Conservation (phyloP, 2,329 filamentous ascomycete genomes). For the Sporothrix inflata region DNA sequence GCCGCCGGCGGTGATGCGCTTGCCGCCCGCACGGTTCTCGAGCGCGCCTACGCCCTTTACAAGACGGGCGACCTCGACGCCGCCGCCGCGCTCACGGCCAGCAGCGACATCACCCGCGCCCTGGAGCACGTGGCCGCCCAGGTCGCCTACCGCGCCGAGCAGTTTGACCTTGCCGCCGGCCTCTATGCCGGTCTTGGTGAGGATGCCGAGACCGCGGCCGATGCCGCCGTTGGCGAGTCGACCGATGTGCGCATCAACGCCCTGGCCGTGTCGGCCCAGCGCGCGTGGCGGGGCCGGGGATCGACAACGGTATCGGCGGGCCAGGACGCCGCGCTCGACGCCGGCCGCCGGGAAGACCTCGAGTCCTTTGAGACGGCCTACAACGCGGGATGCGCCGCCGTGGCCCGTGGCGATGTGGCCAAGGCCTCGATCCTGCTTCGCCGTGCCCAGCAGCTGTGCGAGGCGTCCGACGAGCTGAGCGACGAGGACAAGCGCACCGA, state of each 20-base stretch:
- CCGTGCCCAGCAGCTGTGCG: conserved; percentile 71
- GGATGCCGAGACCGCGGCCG: conserved; percentile 44
- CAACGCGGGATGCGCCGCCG: conserved; percentile 74
- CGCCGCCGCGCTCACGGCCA: conserved; percentile 51
- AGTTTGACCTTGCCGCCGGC: conserved; percentile 67
- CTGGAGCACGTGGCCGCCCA: conserved; percentile 64
- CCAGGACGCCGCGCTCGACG: conserved; percentile 56
- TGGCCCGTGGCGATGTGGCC: conserved; percentile 68
- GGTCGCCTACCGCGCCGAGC: conserved; percentile 73
- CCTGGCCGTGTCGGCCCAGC: conserved; percentile 71
- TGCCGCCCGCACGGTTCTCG: conserved; percentile 64
- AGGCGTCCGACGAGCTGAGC: conserved; percentile 70
- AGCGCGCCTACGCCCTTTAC: conserved; percentile 82
- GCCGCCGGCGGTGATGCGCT: conserved; percentile 65
- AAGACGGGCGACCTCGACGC: conserved; percentile 72
- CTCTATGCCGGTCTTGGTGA: conserved; percentile 64
- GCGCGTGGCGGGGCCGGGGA: conserved; percentile 67
- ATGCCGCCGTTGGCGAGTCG: conserved; percentile 60
- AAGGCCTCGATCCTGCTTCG: conserved; percentile 69
- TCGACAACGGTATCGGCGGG: conserved; percentile 54
- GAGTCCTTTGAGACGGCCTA: conserved; percentile 82
- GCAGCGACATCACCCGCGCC: conserved; percentile 35
- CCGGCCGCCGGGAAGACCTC: conserved; percentile 61
- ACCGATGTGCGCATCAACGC: conserved; percentile 78
- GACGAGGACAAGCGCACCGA: conserved; percentile 76